Conservation (phyloP, 2,329 filamentous ascomycete species). For the Lasiodiplodia citricola region DNA sequence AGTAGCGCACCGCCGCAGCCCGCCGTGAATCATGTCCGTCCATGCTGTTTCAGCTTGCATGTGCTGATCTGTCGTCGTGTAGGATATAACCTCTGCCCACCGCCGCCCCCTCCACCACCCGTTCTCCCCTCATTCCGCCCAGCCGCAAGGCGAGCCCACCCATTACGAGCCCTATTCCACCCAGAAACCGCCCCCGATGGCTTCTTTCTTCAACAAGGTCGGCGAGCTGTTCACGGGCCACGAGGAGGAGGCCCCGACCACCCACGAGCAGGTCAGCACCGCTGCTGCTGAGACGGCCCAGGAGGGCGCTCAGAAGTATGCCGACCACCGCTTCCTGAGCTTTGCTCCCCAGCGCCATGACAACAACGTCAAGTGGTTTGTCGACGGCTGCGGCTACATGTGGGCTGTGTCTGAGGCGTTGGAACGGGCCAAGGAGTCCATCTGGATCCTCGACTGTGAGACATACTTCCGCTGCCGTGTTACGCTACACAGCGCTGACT, state of each 20-base stretch:
- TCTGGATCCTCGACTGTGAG: constrained; percentile 81
- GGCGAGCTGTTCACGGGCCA: constrained; percentile 43
- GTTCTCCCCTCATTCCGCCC: constrained; percentile 12
- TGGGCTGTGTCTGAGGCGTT: constrained; percentile 82
- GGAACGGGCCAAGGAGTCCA: constrained; percentile 75
- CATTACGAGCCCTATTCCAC: constrained; percentile 30
- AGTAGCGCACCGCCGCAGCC: constrained; percentile 21
- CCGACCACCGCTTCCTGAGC: constrained; percentile 59
- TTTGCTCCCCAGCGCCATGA: constrained; percentile 77
- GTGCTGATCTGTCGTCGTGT: constrained; percentile 18
- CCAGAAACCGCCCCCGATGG: constrained; percentile 36
- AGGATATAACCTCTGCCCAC: constrained; percentile 6
- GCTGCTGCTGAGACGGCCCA: constrained; percentile 35
- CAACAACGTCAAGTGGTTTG: constrained; percentile 83
- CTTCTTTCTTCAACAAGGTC: constrained; percentile 61
- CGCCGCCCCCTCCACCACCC: background rate
- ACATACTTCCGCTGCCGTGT: background rate
- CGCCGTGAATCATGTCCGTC: constrained; percentile 10
- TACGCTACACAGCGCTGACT: constrained; percentile 20
- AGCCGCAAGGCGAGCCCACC: constrained; percentile 23
- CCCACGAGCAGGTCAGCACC: constrained; percentile 10
- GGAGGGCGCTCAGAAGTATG: constrained; percentile 47
- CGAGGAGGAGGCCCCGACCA: constrained; percentile 1
- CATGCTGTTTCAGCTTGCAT: constrained; percentile 18
- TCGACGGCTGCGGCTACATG: constrained; percentile 84